Evolutionary conservation across 2,329 filamentous ascomycete species (phyloP).

Genomic region (Colletotrichum chrysophilum): DNA sequence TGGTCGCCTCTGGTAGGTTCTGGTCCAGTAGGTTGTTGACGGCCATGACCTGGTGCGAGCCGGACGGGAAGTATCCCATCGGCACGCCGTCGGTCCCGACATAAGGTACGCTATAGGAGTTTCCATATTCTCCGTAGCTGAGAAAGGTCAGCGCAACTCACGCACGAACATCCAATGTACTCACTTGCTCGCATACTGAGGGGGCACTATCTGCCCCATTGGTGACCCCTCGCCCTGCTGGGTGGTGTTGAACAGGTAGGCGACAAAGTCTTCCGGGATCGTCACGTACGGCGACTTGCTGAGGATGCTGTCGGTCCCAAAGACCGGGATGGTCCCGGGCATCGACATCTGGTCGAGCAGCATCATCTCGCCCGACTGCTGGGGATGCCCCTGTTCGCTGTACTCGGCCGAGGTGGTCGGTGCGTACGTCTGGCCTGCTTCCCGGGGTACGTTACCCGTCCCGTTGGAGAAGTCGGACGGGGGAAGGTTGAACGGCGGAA

Average conservation of each 20-base stretch:
- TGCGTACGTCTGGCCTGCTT: constrained; percentile 41
- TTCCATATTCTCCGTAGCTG: constrained; percentile 60
- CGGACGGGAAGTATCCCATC: constrained; percentile 62
- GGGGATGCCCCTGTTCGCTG: constrained; percentile 45
- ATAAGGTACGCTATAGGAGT: constrained; percentile 55
- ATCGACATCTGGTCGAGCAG: constrained; percentile 67
- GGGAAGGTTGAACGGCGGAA: constrained; percentile 67
- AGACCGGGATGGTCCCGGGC: constrained; percentile 80
- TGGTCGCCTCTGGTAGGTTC: constrained; percentile 76
- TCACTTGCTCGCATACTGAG: constrained; percentile 36
- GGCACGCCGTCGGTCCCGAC: constrained; percentile 51
- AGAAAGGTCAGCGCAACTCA: constrained; percentile 27
- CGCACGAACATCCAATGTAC: not conserved
- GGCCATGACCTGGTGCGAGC: constrained; percentile 83
- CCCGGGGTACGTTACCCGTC: constrained; percentile 33
- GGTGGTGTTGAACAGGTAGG: constrained; percentile 80
- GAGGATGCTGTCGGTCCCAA: constrained; percentile 78
- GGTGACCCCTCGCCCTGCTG: constrained; percentile 58
- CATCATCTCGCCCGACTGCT: constrained; percentile 60
- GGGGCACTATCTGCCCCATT: constrained; percentile 55
- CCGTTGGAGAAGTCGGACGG: constrained; percentile 58
- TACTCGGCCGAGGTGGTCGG: constrained; percentile 48
- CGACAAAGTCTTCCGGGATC: constrained; percentile 86
- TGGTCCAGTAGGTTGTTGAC: constrained; percentile 86
- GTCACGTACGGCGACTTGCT: constrained; percentile 85